Evolutionary conservation across 169 alveolate species (phyloP), one percentile per base, ranked within the genome.

Genomic region (Cryptosporidium muris): DNA sequence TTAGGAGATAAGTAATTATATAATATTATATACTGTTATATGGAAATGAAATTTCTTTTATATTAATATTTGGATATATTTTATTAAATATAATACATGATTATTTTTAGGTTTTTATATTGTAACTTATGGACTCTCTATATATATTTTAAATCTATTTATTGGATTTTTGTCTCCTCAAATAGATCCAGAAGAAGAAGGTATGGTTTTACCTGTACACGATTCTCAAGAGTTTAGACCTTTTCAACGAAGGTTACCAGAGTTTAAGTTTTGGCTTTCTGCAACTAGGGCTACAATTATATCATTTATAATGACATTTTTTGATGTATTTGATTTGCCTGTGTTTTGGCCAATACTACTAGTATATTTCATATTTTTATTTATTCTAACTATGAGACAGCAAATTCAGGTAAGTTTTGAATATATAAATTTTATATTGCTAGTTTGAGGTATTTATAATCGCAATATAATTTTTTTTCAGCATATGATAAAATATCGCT

Each of bases 321-420:
- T 92, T 89, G 93, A 91, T 51, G 68, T 90, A 65, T 81, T 94
- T 63, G 96, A 95, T 82, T 65, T 95, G 53, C 97, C 97, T 9
- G 97, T 95, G 37, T 95, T 93, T 82, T 95, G 98, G 98, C 98
- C 98, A 34, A 80, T 95, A 54, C 90, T 94, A 53, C 91, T 95
- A 38, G 52, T 94, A 49, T 95, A 95, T 82, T 95, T 95, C 89
- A 81, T 94, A 34, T 65, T 92, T 45, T 90, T 95, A 56, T 95
- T 95, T 74, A 58, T 92, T 2, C 82, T 93, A 36, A 93, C 97
- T 12, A 94, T 95, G 97, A 95, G 94, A 64, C 90, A 94, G 67
- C 97, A 95, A 82, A 88, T 95, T n/a, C 85, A 74, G 85, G 85
- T 74, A 74, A 38, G 82, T 51, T n/a, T 40, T 5, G 14, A 36